A percentile compares a stretch with the other conserved stretches of the same genome.
Evolutionary conservation across 345 rosid genomes (phyloP).

Genomic region (Stellera chamaejasme): DNA sequence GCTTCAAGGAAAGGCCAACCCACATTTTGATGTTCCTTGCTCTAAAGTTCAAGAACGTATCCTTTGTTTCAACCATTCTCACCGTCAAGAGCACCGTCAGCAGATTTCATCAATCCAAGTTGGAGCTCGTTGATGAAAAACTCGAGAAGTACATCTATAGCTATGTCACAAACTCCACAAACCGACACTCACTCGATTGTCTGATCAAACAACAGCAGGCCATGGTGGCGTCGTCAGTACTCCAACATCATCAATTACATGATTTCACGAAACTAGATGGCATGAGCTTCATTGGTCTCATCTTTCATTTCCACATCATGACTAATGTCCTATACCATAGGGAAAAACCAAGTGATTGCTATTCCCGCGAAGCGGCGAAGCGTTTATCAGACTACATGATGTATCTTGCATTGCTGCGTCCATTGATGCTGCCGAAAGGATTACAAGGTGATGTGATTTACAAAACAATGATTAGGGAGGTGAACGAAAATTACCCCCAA

Average conservation of each 20-base stretch:
- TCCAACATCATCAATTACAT: no score
- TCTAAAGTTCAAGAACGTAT: no score
- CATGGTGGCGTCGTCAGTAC: no score
- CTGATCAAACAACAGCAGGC: no score
- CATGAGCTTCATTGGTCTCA: slow-evolving; percentile 12
- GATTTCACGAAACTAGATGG: no score
- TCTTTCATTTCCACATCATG: slow-evolving; percentile 23
- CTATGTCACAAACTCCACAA: not conserved
- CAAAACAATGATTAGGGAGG: not conserved
- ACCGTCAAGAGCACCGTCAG: slow-evolving; percentile 1
- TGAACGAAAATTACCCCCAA: not conserved
- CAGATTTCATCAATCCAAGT: not conserved
- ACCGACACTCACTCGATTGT: no score
- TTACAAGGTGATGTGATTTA: slow-evolving; percentile 7
- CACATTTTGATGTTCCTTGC: no score
- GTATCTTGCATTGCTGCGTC: slow-evolving; percentile 7
- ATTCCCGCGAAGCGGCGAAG: not conserved
- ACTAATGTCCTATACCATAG: slow-evolving; percentile 8
- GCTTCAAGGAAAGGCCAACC: not conserved
- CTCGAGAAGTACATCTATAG: slow-evolving; percentile 1
- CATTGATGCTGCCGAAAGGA: slow-evolving; percentile 9
- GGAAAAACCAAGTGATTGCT: no score
- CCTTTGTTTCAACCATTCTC: not conserved
- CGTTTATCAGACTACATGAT: slow-evolving; percentile 17
- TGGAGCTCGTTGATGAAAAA: not conserved